Evolutionary conservation across 2,329 filamentous ascomycete genomes (phyloP), one percentile per base, ranked within the genome.

Genomic region (Davidsoniella virescens): DNA sequence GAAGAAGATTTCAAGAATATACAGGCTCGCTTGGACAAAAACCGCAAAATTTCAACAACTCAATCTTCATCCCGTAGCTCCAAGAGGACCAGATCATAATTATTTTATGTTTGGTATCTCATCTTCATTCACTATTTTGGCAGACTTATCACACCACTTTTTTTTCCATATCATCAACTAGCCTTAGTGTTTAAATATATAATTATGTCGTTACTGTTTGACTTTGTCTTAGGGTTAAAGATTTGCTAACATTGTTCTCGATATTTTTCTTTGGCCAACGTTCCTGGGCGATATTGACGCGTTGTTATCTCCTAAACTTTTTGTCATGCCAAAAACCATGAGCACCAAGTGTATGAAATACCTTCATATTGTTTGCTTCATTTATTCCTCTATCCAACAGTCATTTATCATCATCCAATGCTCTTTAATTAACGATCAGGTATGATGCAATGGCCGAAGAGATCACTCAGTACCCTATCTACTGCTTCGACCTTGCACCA

Each of bases 401-500:
- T 33, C 8, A 12, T 8, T 9, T n/a, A 33, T 54, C 51, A 54
- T 52, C 48, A 51, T 49, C 48, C 49, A 41, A 45, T 43, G 52
- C 36, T 39, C 51, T 49, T 14, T 12, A 25, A 48, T 50, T 44
- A 52, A 57, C 55, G n/a, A 36, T 18, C 17, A 36, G 33, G 39
- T 56, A 62, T 54, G 61, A 70, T 73, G 70, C 66, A 67, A 78
- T 78, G 73, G 72, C 64, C 59, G 63, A 64, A 57, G 42, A 23
- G 23, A 23, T 14, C 18, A 17, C 16, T 16, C 63, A 74, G 56
- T 82, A 82, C 57, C 76, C 75, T 7, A 70, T 73, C 52, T 80
- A 79, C 61, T 80, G 78, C 61, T 80, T 81, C 59, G 65, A 72
- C 54, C 67, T 79, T 26, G 77, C 78, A 14, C 76, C 75, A 3